phyloP scores from a whole-genome alignment of 345 rosid species.

The Rubroshorea leprosula region DNA sequence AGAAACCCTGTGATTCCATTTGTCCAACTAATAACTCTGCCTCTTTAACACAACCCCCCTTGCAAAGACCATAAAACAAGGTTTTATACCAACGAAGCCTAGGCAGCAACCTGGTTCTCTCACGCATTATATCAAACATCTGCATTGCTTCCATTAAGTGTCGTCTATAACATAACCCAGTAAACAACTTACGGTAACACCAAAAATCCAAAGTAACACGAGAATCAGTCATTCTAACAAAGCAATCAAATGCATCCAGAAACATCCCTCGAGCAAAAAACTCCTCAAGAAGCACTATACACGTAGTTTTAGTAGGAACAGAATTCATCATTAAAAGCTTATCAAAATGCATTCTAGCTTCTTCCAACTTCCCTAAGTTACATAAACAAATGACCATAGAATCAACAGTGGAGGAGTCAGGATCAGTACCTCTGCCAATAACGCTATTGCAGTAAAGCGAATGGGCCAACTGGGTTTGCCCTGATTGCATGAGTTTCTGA shows the following conservation, averaged over 20 bases:
- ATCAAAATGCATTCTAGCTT: slow-evolving; percentile 46
- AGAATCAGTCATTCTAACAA: slow-evolving; percentile 22
- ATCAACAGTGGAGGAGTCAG: slow-evolving; percentile 37
- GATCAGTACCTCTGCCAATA: slow-evolving; percentile 34
- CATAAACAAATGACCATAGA: slow-evolving; percentile 46
- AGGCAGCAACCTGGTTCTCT: slow-evolving; percentile 33
- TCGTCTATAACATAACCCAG: slow-evolving; percentile 42
- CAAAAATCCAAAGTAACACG: slow-evolving; percentile 34
- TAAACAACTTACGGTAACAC: slow-evolving; percentile 41
- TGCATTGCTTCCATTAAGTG: slow-evolving; percentile 44
- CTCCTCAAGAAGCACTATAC: slow-evolving; percentile 34
- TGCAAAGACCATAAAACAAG: slow-evolving; percentile 60
- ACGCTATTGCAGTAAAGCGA: slow-evolving; percentile 33
- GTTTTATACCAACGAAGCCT: slow-evolving; percentile 43
- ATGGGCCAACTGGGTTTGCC: slow-evolving; percentile 35
- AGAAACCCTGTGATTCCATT: slow-evolving; percentile 43
- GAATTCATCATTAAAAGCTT: slow-evolving; percentile 26
- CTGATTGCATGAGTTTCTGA: slow-evolving; percentile 38
- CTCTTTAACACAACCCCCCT: too few relatives aligned
- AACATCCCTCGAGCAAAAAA: too few relatives aligned
- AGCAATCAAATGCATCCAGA: slow-evolving; percentile 37
- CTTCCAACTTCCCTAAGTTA: slow-evolving; percentile 46
- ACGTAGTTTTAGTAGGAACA: slow-evolving; percentile 30
- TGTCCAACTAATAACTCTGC: slow-evolving; percentile 35
- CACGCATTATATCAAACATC: slow-evolving; percentile 39